A percentile compares a stretch with the other conserved stretches of the same genome.
phyloP scores from a whole-genome alignment of 116 monocot genomes.

The Phalaenopsis hybrid region DNA sequence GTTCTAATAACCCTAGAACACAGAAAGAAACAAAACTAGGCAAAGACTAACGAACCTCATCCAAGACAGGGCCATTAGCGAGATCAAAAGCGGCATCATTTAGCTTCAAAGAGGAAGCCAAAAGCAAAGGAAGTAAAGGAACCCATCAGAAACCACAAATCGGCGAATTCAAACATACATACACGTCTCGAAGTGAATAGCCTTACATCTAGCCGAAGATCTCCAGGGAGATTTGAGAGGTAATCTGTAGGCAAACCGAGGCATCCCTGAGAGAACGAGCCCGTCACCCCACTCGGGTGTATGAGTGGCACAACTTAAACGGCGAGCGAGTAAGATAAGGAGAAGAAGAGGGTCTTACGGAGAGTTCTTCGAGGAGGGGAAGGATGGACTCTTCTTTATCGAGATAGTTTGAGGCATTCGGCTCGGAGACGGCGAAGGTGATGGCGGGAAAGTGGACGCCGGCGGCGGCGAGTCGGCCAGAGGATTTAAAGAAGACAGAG shows the following conservation, averaged over 20 bases:
- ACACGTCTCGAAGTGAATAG: neutral
- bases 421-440: constrained; percentile 45
- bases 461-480: neutral
- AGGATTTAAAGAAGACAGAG: neutral
- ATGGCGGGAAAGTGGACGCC: constrained; percentile 17
- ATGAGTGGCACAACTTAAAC: neutral
- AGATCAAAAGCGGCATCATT: constrained; percentile 97
- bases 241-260: constrained; percentile 66
- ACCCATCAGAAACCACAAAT: neutral
- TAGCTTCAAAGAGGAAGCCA: constrained; percentile 28
- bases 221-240: constrained; percentile 59
- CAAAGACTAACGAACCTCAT: constrained; percentile 52
- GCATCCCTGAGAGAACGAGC: constrained; percentile 40
- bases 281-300: neutral
- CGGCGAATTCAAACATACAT: constrained; percentile 6
- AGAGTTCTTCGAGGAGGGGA: constrained; percentile 69
- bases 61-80: constrained; percentile 66
- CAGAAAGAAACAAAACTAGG: neutral
- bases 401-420: constrained; percentile 43
- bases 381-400: constrained; percentile 24
- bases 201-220: constrained; percentile 85
- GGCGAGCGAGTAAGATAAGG: neutral
- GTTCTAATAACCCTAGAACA: neutral
- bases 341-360: constrained; percentile 24
- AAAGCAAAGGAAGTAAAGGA: constrained; percentile 5